These are phyloP conservation scores for Aspergillus quadricinctus DNA, from an alignment of 2,329 filamentous ascomycete species.

Conservation along the genomic window DNA sequence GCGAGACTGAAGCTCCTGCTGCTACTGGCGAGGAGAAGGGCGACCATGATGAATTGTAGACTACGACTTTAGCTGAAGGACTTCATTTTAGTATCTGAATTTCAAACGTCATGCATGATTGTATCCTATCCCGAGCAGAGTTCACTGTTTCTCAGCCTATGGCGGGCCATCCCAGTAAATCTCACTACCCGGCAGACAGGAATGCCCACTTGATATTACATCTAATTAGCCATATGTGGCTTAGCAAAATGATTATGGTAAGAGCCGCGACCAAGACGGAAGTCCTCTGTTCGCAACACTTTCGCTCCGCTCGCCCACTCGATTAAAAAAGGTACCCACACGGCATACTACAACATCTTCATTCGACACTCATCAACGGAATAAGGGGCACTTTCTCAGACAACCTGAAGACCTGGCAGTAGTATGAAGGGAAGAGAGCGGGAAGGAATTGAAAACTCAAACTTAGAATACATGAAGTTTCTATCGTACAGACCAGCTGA, in stretches of 20 bases:
- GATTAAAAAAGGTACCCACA: not conserved
- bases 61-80: not conserved
- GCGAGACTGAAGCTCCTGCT: constrained; percentile 17
- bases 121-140: not conserved
- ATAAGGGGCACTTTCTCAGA: no score
- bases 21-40: constrained; percentile 23
- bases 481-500: not conserved
- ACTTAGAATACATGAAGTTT: no score
- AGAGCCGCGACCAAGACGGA: not conserved
- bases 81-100: constrained; percentile 1
- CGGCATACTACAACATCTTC: not conserved
- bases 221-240: not conserved
- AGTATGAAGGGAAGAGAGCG: no score
- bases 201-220: not conserved
- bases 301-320: not conserved
- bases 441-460: no score
- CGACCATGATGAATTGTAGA: constrained; percentile 40
- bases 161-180: not conserved
- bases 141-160: no score
- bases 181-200: not conserved
- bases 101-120: not conserved
- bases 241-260: not conserved
- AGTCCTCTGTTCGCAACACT: not conserved
- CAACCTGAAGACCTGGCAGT: no score
- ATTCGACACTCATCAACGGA: not conserved